Conservation (phyloP, 2,329 filamentous ascomycete species). For the Verticillium klebahnii region DNA sequence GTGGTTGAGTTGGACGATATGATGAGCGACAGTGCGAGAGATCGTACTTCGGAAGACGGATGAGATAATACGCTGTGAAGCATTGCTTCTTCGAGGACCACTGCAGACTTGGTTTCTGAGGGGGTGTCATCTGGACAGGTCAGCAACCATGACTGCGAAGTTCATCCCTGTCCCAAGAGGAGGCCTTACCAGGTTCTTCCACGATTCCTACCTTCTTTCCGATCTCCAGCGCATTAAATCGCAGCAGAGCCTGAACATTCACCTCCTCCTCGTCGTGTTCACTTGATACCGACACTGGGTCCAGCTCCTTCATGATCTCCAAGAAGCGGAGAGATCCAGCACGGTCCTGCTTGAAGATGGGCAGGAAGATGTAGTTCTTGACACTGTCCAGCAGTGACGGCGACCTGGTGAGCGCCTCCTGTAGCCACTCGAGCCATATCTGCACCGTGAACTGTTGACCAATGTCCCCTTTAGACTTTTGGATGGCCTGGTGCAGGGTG, state of each 20-base stretch:
- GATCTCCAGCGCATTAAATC: constrained; percentile 63
- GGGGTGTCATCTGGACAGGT: not conserved
- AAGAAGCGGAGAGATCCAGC: constrained; percentile 52
- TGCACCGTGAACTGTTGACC: constrained; percentile 29
- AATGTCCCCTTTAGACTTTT: constrained; percentile 18
- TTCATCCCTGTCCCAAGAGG: not conserved
- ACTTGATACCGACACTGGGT: constrained; percentile 39
- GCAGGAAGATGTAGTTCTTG: constrained; percentile 60
- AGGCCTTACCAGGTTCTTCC: constrained; percentile 54
- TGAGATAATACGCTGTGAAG: constrained; percentile 50
- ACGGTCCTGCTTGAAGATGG: constrained; percentile 56
- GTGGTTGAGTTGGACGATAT: constrained; percentile 72
- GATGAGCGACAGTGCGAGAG: constrained; percentile 77
- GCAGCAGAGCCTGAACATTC: constrained; percentile 52
- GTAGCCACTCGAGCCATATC: constrained; percentile 54
- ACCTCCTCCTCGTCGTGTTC: constrained; percentile 39
- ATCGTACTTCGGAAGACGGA: constrained; percentile 61
- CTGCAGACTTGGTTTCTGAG: constrained; percentile 9
- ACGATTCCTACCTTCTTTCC: constrained; percentile 68
- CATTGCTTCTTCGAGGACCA: constrained; percentile 34
- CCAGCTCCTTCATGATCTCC: constrained; percentile 48
- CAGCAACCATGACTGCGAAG: not conserved
- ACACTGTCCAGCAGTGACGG: constrained; percentile 54
- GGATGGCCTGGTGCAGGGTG: constrained; percentile 46
- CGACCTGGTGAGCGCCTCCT: constrained; percentile 42